These are phyloP conservation scores for Suillus weaverae DNA, from an alignment of 768 basidiomycete genomes.

Conservation along the genomic window DNA sequence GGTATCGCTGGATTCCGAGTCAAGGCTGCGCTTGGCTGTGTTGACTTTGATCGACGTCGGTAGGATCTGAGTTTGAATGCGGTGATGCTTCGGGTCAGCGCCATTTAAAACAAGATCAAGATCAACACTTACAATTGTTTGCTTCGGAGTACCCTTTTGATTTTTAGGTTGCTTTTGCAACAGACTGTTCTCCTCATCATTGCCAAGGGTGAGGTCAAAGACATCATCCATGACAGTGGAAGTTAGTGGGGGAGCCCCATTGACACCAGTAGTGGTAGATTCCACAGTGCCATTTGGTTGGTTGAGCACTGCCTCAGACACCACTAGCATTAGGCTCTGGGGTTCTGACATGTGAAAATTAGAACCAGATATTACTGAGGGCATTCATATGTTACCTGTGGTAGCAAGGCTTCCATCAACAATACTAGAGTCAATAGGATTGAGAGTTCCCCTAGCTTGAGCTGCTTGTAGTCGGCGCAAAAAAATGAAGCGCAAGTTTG, in stretches of 20 bases:
- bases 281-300: not conserved
- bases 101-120: not conserved
- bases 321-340: not conserved
- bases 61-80: not conserved
- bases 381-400: not conserved
- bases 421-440: not conserved
- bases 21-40: not conserved
- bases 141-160: not conserved
- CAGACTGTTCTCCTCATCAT: not conserved
- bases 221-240: not conserved
- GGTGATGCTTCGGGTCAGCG: not conserved
- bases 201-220: not conserved
- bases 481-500: not conserved
- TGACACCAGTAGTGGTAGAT: not conserved
- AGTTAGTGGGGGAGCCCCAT: not conserved
- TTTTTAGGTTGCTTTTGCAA: not conserved
- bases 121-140: not conserved
- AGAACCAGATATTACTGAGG: not conserved
- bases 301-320: not conserved
- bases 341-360: not conserved
- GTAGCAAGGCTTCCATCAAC: not conserved
- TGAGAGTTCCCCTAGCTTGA: not conserved
- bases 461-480: not conserved
- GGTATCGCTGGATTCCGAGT: not conserved
- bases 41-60: not conserved